Evolutionary conservation across 768 basidiomycete species (phyloP).

Genomic region (Candolleomyces efflorescens): DNA sequence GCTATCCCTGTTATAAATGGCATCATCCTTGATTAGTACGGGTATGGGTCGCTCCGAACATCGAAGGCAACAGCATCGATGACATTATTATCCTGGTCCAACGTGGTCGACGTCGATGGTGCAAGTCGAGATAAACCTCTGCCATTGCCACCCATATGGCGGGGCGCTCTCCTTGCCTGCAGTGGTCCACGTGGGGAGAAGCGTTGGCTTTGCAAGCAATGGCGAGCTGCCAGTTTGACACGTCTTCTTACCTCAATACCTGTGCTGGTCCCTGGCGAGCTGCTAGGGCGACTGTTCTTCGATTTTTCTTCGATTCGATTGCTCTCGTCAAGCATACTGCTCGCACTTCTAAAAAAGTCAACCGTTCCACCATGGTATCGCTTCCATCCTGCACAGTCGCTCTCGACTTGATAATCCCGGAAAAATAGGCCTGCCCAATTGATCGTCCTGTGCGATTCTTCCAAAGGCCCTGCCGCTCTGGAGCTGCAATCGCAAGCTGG

Average conservation of each 20-base stretch:
- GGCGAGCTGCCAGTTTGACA: too few species aligned
- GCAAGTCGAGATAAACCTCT: too few species aligned
- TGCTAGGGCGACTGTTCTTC: constrained; percentile 1
- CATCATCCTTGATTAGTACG: constrained; percentile 1
- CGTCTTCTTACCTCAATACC: neutral
- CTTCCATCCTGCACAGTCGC: neutral
- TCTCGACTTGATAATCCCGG: neutral
- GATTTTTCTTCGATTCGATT: neutral
- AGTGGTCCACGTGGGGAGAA: too few species aligned
- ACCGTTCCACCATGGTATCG: constrained; percentile 1
- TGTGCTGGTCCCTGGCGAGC: neutral
- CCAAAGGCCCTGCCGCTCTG: neutral
- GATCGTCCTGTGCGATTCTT: neutral
- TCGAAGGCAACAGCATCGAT: neutral
- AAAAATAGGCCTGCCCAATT: neutral
- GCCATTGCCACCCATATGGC: too few species aligned
- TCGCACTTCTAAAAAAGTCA: neutral
- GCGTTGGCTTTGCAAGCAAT: too few species aligned
- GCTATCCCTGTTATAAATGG: constrained; percentile 3
- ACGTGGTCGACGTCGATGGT: too few species aligned
- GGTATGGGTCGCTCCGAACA: neutral
- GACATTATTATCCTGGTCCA: too few species aligned
- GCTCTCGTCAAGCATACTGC: neutral
- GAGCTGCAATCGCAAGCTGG: neutral
- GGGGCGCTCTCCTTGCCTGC: too few species aligned